Percentiles rank a stretch among this genome's conserved stretches.
Evolutionary conservation across 140 eudicot genomes (phyloP).

Genomic region (Stevia rebaudiana): DNA sequence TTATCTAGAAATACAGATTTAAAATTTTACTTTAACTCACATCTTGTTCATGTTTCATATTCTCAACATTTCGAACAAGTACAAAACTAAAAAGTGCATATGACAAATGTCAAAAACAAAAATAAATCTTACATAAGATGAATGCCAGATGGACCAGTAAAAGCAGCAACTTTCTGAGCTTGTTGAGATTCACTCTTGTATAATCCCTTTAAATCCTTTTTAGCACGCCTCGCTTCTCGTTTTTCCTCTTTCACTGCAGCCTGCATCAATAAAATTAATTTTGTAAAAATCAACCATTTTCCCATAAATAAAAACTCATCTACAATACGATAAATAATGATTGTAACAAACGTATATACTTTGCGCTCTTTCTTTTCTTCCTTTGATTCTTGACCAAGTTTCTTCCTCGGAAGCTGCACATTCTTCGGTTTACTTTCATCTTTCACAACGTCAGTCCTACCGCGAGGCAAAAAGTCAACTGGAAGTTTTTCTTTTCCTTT

Average conservation of each 20-base stretch:
- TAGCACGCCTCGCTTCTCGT: constrained; percentile 75
- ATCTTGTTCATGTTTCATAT: neutral
- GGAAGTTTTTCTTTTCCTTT: constrained; percentile 79
- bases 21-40: neutral
- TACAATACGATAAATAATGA: neutral
- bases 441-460: constrained; percentile 41
- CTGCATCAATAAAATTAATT: constrained; percentile 28
- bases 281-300: neutral
- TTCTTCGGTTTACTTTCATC: constrained; percentile 26
- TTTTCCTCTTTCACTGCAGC: constrained; percentile 86
- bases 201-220: constrained; percentile 74
- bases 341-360: constrained; percentile 36
- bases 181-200: constrained; percentile 67
- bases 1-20: constrained; percentile 8
- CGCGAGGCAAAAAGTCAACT: constrained; percentile 64
- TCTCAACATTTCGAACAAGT: neutral
- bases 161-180: constrained; percentile 92
- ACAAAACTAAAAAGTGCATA: neutral
- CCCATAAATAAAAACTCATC: neutral
- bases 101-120: neutral
- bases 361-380: constrained; percentile 97
- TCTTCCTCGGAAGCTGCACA: constrained; percentile 50
- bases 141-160: constrained; percentile 82
- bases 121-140: constrained; percentile 64
- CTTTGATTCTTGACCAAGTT: constrained; percentile 65